phyloP scores from a whole-genome alignment of 2,329 filamentous ascomycete species.

The Cadophora sp. region DNA sequence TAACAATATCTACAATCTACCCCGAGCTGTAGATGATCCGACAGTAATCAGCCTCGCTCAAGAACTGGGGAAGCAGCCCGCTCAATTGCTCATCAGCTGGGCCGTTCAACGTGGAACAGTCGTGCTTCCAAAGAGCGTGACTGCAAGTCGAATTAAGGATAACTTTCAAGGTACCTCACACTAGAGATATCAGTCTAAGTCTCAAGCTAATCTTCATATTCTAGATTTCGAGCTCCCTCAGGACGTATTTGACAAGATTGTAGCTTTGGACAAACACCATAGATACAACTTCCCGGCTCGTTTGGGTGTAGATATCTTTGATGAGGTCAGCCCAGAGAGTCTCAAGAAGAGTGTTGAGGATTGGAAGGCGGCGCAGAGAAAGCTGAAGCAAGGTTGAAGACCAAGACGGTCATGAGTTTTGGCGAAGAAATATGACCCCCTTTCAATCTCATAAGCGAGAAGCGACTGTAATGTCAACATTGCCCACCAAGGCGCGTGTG shows the following conservation, averaged over 20 bases:
- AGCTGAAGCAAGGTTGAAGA: slow-evolving; percentile 24
- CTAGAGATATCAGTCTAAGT: not conserved
- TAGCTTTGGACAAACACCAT: slow-evolving; percentile 47
- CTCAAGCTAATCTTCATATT: slow-evolving; percentile 22
- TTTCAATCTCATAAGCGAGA: not conserved
- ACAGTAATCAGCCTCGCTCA: slow-evolving; percentile 59
- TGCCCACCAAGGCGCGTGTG: not conserved
- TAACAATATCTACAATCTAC: slow-evolving; percentile 56
- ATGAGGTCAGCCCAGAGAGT: slow-evolving; percentile 48
- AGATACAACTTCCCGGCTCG: slow-evolving; percentile 53
- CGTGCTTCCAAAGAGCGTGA: slow-evolving; percentile 62
- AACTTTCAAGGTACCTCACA: slow-evolving; percentile 48
- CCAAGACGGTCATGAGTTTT: no score
- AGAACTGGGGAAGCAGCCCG: slow-evolving; percentile 56
- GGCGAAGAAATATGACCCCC: not conserved
- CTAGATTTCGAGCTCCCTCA: slow-evolving; percentile 48
- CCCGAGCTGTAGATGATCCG: slow-evolving; percentile 54
- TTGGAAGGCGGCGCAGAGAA: slow-evolving; percentile 46
- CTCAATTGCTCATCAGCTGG: slow-evolving; percentile 61
- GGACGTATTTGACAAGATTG: slow-evolving; percentile 48
- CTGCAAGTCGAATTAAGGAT: slow-evolving; percentile 54
- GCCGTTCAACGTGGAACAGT: slow-evolving; percentile 59
- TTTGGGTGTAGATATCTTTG: slow-evolving; percentile 53
- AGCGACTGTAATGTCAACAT: not conserved
- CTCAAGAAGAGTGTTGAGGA: slow-evolving; percentile 47